Conservation (phyloP, 495 filamentous ascomycete genomes). For the Neurospora pannonica region DNA sequence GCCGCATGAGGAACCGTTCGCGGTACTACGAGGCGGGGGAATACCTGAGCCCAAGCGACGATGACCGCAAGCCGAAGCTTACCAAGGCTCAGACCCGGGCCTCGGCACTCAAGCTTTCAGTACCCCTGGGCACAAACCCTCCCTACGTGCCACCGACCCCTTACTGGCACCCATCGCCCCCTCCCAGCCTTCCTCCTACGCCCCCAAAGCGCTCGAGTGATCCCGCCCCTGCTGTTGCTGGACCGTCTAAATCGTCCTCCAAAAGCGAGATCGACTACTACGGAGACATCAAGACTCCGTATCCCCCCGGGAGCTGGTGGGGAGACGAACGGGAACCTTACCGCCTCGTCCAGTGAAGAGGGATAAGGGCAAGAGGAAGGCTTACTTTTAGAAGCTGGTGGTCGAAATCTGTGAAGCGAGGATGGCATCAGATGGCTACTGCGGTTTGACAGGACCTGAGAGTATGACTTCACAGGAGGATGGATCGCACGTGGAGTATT, state of each 20-base stretch:
- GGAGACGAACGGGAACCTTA: background rate
- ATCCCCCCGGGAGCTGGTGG: background rate
- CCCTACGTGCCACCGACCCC: background rate
- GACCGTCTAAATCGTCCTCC: background rate
- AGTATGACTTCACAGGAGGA: background rate
- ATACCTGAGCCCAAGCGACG: background rate
- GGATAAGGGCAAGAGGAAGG: no score
- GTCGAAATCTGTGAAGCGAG: no score
- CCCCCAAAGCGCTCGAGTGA: background rate
- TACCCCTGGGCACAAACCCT: background rate
- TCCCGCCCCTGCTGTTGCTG: background rate
- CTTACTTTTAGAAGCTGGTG: no score
- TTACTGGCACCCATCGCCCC: background rate
- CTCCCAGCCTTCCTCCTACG: background rate
- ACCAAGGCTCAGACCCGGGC: background rate
- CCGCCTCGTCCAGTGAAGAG: background rate
- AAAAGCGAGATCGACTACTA: background rate
- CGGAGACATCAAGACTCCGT: background rate
- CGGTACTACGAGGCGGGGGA: background rate
- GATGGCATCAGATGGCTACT: background rate
- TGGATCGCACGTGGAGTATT: background rate
- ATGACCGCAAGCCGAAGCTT: background rate
- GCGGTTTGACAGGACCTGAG: background rate
- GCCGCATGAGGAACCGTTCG: background rate
- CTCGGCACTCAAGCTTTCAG: background rate